Evolutionary conservation across 495 filamentous ascomycete genomes (phyloP).

Genomic region (Letharia lupina): DNA sequence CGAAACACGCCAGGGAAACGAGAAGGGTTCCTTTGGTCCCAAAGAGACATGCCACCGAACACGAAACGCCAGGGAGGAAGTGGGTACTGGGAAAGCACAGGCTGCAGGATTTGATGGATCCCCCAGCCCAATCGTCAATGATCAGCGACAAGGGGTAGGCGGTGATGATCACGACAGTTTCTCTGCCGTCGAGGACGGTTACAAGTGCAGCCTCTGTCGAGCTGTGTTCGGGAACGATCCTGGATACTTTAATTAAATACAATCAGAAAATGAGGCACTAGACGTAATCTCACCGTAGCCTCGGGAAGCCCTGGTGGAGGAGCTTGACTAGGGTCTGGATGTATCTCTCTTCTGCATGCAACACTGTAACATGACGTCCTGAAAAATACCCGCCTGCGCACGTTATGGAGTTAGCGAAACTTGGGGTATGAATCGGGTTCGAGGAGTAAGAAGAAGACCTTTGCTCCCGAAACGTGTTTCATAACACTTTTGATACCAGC

Average conservation of each 20-base stretch:
- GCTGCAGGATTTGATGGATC: conserved; percentile 76
- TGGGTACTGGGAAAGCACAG: neutral
- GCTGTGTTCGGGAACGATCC: conserved; percentile 73
- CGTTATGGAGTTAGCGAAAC: neutral
- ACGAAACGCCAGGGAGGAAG: neutral
- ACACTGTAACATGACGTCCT: conserved; percentile 46
- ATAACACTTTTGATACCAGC: neutral
- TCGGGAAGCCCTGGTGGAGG: conserved; percentile 68
- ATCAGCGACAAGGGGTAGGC: conserved; percentile 77
- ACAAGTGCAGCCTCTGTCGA: conserved; percentile 75
- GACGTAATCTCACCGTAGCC: conserved; percentile 33
- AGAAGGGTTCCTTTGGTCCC: neutral
- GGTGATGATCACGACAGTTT: conserved; percentile 65
- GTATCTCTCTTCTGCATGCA: conserved; percentile 76
- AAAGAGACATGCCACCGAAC: neutral
- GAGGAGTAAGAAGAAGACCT: neutral
- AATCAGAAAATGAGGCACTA: neutral
- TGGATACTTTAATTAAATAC: conserved; percentile 15
- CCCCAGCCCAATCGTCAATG: conserved; percentile 64
- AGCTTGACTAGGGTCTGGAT: conserved; percentile 66
- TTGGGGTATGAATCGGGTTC: neutral
- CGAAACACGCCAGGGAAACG: neutral
- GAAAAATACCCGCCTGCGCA: conserved; percentile 16
- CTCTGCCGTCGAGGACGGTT: conserved; percentile 64
- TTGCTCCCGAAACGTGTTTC: neutral